Percentiles rank a stretch among this genome's conserved stretches.
Evolutionary conservation across 169 alveolate species (phyloP).

Genomic region (Plasmodium vivax): DNA sequence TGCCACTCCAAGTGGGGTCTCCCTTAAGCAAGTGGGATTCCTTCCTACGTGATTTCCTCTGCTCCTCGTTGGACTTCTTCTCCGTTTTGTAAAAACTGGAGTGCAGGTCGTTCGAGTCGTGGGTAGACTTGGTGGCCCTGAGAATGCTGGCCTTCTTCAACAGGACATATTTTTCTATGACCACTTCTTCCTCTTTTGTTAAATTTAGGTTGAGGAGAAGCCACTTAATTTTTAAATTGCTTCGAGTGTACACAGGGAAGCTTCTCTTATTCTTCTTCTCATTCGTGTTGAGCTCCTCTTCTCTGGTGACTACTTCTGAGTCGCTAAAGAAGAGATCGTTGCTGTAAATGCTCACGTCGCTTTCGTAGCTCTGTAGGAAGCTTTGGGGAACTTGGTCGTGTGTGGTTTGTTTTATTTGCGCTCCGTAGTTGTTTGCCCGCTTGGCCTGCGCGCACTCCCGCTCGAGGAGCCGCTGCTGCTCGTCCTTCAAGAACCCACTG

Average conservation of each 20-base stretch:
- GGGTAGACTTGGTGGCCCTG: conserved; percentile 7
- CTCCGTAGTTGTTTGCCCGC: not conserved
- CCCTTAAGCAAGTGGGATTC: not conserved
- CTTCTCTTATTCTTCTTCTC: conserved; percentile 26
- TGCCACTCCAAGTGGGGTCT: not conserved
- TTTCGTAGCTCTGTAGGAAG: conserved; percentile 34
- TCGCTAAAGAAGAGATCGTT: conserved; percentile 49
- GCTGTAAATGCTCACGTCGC: conserved; percentile 68
- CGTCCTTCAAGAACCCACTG: conserved; percentile 39
- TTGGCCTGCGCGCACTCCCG: not conserved
- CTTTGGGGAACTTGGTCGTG: not conserved
- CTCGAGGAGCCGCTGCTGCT: conserved; percentile 2
- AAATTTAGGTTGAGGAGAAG: conserved; percentile 49
- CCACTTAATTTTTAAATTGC: conserved; percentile 68
- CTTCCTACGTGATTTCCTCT: not conserved
- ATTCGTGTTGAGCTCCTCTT: not conserved
- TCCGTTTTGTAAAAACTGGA: not conserved
- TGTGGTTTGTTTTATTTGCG: conserved; percentile 11
- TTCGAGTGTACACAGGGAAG: not conserved
- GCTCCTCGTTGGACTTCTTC: not conserved
- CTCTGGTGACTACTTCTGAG: conserved; percentile 40
- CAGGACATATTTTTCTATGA: conserved; percentile 47
- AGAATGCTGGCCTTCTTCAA: conserved; percentile 9
- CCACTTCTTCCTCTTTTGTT: conserved; percentile 57
- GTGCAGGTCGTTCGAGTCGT: not conserved